Evolutionary conservation across 1,284 basidiomycete genomes (phyloP).

Genomic region (Grifola frondosa): DNA sequence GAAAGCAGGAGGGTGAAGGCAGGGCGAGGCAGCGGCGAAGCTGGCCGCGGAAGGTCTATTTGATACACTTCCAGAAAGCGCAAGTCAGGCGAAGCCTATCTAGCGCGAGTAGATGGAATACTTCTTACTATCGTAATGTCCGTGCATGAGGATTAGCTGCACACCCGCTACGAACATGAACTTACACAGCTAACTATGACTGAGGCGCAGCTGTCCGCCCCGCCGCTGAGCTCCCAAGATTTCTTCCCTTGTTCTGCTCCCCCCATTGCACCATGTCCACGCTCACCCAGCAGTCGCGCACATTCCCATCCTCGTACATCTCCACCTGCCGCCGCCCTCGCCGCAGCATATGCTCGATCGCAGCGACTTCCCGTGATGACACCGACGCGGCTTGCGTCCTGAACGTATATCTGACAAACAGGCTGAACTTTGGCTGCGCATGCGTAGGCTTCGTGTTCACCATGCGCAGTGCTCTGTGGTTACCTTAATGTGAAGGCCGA

Average conservation of each 20-base stretch:
- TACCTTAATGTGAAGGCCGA: background rate
- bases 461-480: slow-evolving; percentile 68
- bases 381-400: slow-evolving; percentile 57
- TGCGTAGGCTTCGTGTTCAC: slow-evolving; percentile 60
- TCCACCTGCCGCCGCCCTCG: slow-evolving; percentile 65
- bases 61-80: slow-evolving; percentile 15
- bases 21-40: slow-evolving; percentile 21
- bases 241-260: slow-evolving; percentile 19
- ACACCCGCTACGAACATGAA: too few relatives aligned
- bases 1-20: slow-evolving; percentile 21
- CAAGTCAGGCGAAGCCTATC: slow-evolving; percentile 2
- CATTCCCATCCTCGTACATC: slow-evolving; percentile 60
- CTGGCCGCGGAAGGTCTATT: slow-evolving; percentile 28
- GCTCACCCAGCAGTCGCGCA: slow-evolving; percentile 73
- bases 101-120: too few relatives aligned
- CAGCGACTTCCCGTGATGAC: slow-evolving; percentile 61
- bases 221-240: too few relatives aligned
- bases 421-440: slow-evolving; percentile 60
- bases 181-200: too few relatives aligned
- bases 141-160: too few relatives aligned
- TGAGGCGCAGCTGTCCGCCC: too few relatives aligned
- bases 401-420: slow-evolving; percentile 69
- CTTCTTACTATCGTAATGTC: too few relatives aligned
- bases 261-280: slow-evolving; percentile 67
- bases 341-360: slow-evolving; percentile 72